Evolutionary conservation across 2,329 filamentous ascomycete genomes (phyloP), one percentile per base, ranked within the genome.

Genomic region (Leptographium flavum): DNA sequence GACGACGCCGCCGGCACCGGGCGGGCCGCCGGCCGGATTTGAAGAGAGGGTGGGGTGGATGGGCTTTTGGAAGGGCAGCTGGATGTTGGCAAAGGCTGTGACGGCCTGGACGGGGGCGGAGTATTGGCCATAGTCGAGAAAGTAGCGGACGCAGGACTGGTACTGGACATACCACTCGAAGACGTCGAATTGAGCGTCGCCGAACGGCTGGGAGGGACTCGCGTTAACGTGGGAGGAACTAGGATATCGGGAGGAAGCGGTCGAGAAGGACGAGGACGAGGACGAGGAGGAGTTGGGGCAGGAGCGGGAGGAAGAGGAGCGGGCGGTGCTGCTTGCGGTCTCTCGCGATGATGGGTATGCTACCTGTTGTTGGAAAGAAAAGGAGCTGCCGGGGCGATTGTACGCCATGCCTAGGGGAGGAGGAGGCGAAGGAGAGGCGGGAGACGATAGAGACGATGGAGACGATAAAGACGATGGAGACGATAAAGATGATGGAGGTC

Each of bases 151-250:
- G 63, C 92, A 98, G 52, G 79, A 87, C 63, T 92, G 82, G 61
- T 93, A 94, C 48, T 83, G 82, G 10, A 86, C 84, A 60, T 94
- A 84, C 92, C 92, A 96, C 49, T 87, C 83, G 59, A 95, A 82
- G 52, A 95, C 83, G 61, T 90, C 83, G 63, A 88, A 81, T 40
- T 70, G 63, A 43, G 60, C 57, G 49, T 69, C 64, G 49, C 66
- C 60, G 49, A 71, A 69, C 7, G 66, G 63, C 68, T 71, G 56
- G 39, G 36, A 42, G 25, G 45, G 27, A 14, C 23, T 45, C 30
- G 47, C 10, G 50, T 52, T 52, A 53, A 51, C 32, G 21, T 35
- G 30, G 35, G 28, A 28, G 14, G 23, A 14, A 14, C 33, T 21
- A n/a, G 30, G 35, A 14, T 45, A 37, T 30, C 43, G 39, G 17